Evolutionary conservation across 306 rosid genomes (phyloP), one percentile per base, ranked within the genome.

Genomic region (Malus orientalis): DNA sequence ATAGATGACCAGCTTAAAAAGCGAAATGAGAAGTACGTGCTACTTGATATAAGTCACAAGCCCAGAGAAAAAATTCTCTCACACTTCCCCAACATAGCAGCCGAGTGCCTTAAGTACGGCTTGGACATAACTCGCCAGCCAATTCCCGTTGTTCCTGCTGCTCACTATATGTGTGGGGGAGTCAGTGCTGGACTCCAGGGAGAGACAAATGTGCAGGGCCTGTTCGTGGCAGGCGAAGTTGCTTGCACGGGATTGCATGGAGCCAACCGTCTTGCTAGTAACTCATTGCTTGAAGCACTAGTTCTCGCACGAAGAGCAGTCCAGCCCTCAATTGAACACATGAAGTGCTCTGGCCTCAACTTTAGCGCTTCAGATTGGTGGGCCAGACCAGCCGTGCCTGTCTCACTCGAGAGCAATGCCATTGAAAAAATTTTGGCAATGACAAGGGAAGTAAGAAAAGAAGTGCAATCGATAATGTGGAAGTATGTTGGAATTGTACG

Each of bases 171-270:
- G 85, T 95, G 98, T 70, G 98, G 98, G 57, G 98, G 97, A 65
- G 97, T 92, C 69, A 89, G 90, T 11, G 93, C 98, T 5, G 95
- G 97, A 67, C 98, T 95, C 64, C 87, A 88, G 36, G 98, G 96
- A 47, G 96, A 95, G 87, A 95, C 98, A 8, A 90, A 92, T 36
- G 96, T 95, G 12, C 74, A 20, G 54, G 97, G 97, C 62, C 83
- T 95, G 61, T 92, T 82, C 58, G 97, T 95, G 47, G 97, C 98
- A 9, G 98, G 98, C 54, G 97, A 95, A 88, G 97, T 92, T 49
- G 98, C 98, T 42, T 95, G 97, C 87, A 92, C 98, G 8, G 98
- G 98, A 74, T 80, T 95, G 87, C 97, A 95, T 54, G 98, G 98
- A 61, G 98, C 98, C 44, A 95, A 95, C 78, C 88, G 97, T 23